Conservation (phyloP, 2,329 filamentous ascomycete species). For the Emydomyces testavorans region DNA sequence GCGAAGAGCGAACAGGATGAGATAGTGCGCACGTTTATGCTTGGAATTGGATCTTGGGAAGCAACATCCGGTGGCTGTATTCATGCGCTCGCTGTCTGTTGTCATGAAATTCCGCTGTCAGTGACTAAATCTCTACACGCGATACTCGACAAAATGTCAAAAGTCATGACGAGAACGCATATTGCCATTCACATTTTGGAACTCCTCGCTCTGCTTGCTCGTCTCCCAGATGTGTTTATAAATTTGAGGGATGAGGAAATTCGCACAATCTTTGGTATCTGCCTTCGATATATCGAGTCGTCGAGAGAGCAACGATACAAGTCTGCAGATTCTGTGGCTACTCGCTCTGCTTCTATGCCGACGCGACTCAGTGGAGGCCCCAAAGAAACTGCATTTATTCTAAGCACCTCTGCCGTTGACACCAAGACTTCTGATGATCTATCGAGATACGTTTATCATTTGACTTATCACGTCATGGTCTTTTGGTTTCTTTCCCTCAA, state of each 20-base stretch:
- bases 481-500: constrained; percentile 94
- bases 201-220: constrained; percentile 79
- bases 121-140: constrained; percentile 75
- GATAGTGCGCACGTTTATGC: constrained; percentile 72
- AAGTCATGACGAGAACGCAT: constrained; percentile 85
- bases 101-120: constrained; percentile 80
- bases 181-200: constrained; percentile 92
- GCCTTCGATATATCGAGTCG: constrained; percentile 83
- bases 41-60: constrained; percentile 73
- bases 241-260: constrained; percentile 89
- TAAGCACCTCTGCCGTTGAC: constrained; percentile 25
- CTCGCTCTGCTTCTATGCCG: constrained; percentile 27
- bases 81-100: constrained; percentile 87
- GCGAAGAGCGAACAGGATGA: constrained; percentile 78
- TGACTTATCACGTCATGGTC: constrained; percentile 89
- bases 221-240: constrained; percentile 70
- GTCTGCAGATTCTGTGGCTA: constrained; percentile 23
- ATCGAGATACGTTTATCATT: constrained; percentile 83
- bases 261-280: constrained; percentile 87
- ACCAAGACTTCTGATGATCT: constrained; percentile 55
- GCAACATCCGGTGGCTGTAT: constrained; percentile 86
- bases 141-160: constrained; percentile 85
- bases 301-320: constrained; percentile 51
- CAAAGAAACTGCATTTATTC: constrained; percentile 30
- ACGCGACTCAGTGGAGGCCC: constrained; percentile 36